Base-by-base conservation (phyloP, 441 rosid species). In the Manihot esculenta region DNA sequence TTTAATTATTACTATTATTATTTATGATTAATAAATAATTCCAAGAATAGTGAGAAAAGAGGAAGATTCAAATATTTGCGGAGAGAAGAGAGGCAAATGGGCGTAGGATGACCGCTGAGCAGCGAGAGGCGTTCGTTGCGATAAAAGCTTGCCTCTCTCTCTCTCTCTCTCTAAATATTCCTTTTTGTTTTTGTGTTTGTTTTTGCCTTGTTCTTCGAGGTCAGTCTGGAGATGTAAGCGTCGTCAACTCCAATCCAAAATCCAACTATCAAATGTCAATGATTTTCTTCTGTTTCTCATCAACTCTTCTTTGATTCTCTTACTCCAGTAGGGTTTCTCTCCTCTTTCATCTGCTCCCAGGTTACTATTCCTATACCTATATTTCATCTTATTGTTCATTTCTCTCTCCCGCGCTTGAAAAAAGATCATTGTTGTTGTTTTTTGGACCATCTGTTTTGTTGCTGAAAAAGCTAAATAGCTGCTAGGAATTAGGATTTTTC, bases 201-300 rank as follows among this genome's bases (percentile, higher is more conserved):
- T 7, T 38, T 38, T 56, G 20, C 20, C 21, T 57, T 59, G 30
- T 70, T 64, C 72, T 76, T 66, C 57, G 33, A 54, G 68, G 66
- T 56, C 12, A 27, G 66, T 7, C 26, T 27, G 70, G 56, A 49
- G 50, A 38, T 5, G 42, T n/a, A 5, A 38, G 74, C 50, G 62
- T 51, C 66, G 68, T 66, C 47, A 45, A 13, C 57, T 59, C 41
- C 56, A 66, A 76, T 59, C 33, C 47, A 30, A 51, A 24, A n/a
- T 1, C 9, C 42, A 11, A 12, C 8, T 7, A 45, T 47, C 14
- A 50, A 5, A 5, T 38, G 8, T 38, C 15, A 42, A n/a, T 15
- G 41, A 41, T 66, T 20, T 8, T 10, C 10, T 38, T 11, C 15
- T 41, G 38, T 1, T 69, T 50, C 15, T 41, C 71, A 11, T 61